These are phyloP conservation scores for Phytomonas sp. DNA, from an alignment of 208 protist species.

Conservation along the genomic window DNA sequence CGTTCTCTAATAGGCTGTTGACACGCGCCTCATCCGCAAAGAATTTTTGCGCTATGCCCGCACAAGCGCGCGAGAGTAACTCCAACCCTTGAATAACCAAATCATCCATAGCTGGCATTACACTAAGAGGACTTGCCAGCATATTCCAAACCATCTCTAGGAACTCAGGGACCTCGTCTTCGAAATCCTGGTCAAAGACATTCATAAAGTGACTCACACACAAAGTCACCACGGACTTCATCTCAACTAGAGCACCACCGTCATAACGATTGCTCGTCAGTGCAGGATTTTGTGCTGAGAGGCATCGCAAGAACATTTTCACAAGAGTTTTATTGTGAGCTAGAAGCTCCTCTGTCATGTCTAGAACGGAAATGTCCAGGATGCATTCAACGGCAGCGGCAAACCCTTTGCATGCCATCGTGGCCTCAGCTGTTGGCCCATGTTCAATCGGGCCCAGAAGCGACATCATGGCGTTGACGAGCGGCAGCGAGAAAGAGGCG, in stretches of 20 bases:
- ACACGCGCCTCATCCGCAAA: slow-evolving; percentile 75
- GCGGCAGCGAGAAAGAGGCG: slow-evolving; percentile 24
- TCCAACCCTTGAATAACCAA: slow-evolving; percentile 81
- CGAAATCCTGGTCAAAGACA: slow-evolving; percentile 93
- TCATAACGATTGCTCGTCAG: slow-evolving; percentile 13
- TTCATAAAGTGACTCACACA: slow-evolving; percentile 88
- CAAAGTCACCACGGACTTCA: slow-evolving; percentile 81
- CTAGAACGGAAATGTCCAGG: slow-evolving; percentile 77
- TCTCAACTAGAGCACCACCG: slow-evolving; percentile 30
- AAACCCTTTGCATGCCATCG: slow-evolving; percentile 33
- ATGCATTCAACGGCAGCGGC: slow-evolving; percentile 66
- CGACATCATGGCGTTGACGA: slow-evolving; percentile 20
- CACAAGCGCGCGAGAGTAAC: slow-evolving; percentile 85
- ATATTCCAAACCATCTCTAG: slow-evolving; percentile 83
- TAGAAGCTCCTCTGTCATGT: slow-evolving; percentile 94
- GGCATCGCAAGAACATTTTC: slow-evolving; percentile 39
- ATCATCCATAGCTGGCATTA: slow-evolving; percentile 51
- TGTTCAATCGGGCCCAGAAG: slow-evolving; percentile 16
- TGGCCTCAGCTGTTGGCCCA: slow-evolving; percentile 13
- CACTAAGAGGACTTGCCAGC: slow-evolving; percentile 53
- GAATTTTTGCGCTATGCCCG: slow-evolving; percentile 55
- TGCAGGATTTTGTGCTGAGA: slow-evolving; percentile 33
- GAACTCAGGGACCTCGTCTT: slow-evolving; percentile 77
- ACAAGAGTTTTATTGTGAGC: slow-evolving; percentile 68
- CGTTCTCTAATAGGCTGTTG: slow-evolving; percentile 78